Base-by-base conservation (phyloP, 176 grass and related monocot genomes). In the Ampelocalamus luodianensis region DNA sequence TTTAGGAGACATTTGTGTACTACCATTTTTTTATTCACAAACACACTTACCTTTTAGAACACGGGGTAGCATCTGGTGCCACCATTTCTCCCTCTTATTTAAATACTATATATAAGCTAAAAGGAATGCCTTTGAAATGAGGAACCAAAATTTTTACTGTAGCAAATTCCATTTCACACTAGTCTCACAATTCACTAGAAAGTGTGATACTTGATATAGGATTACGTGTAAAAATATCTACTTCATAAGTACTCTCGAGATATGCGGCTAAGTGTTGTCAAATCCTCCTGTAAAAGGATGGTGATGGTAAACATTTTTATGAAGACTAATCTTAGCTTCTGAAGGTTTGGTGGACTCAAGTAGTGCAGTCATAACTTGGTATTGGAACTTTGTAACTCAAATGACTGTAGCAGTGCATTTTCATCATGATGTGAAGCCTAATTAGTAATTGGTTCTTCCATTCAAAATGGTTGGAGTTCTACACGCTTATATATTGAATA, bases 1-100 rank as follows among this genome's bases (percentile, higher is more conserved):
- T 76, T 85, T 17, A 80, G 34, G 68, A 76, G 46, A 60, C 65
- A 78, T 83, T 83, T 63, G 26, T 82, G 71, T 49, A 61, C 18
- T n/a, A 58, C 67, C 36, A 46, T 60, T 54, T 50, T 22, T 39
- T 73, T 0, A 50, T 80, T 60, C 5, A 37, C 67, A 75, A 56
- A 22, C 10, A 80, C 36, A 46, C 5, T 43, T 68, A 68, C 20
- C 8, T 45, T 44, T 55, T 58, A 44, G 23, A 55, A 46, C 10
- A 77, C 10, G 15, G 45, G 29, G 76, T 65, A 10, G 3, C 65
- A 66, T 81, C 58, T n/a, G 4, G 23, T 65, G 23, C 68, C 7
- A 37, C 17, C 24, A 66, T 74, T 44, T 63, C 12, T 51, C 53
- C 40, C 2, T 9, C 76, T 46, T n/a, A 14, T 78, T 62, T 42